Conservation (phyloP, 805 yeast species). For the Candida piceae region DNA sequence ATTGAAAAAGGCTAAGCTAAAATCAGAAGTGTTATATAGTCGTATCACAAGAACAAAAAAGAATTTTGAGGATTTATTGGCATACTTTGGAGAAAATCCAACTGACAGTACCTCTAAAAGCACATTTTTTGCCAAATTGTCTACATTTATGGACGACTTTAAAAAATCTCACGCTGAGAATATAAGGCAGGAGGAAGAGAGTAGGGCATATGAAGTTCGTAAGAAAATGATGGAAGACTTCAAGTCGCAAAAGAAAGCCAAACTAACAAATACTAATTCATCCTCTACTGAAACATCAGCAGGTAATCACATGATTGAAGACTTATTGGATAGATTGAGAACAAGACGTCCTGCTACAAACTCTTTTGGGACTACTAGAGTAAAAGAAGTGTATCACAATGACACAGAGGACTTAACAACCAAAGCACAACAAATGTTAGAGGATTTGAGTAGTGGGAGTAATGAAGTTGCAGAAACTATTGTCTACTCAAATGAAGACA, state of each 20-base stretch:
- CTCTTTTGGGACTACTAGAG: no score
- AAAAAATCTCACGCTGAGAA: conserved; percentile 64
- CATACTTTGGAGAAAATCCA: conserved; percentile 68
- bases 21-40: conserved; percentile 39
- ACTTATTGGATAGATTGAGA: conserved; percentile 19
- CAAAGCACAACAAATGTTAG: conserved; percentile 21
- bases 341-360: no score
- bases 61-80: conserved; percentile 56
- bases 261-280: no score
- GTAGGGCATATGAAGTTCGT: conserved; percentile 58
- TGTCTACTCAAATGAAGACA: no score
- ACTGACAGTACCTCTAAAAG: conserved; percentile 47
- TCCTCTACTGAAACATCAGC: no score
- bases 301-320: conserved; percentile 17
- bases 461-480: background rate
- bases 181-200: conserved; percentile 61
- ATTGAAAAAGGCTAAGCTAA: conserved; percentile 33
- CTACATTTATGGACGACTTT: conserved; percentile 55
- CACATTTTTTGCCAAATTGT: conserved; percentile 57
- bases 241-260: conserved; percentile 15
- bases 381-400: no score
- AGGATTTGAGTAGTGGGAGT: conserved; percentile 4
- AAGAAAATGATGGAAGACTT: conserved; percentile 46
- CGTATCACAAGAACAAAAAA: conserved; percentile 47
- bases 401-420: conserved; percentile 14